A percentile compares a stretch with the other conserved stretches of the same genome.
These are phyloP conservation scores for Pythium periplocum DNA, from an alignment of 352 stramenopile genomes.

Conservation along the genomic window DNA sequence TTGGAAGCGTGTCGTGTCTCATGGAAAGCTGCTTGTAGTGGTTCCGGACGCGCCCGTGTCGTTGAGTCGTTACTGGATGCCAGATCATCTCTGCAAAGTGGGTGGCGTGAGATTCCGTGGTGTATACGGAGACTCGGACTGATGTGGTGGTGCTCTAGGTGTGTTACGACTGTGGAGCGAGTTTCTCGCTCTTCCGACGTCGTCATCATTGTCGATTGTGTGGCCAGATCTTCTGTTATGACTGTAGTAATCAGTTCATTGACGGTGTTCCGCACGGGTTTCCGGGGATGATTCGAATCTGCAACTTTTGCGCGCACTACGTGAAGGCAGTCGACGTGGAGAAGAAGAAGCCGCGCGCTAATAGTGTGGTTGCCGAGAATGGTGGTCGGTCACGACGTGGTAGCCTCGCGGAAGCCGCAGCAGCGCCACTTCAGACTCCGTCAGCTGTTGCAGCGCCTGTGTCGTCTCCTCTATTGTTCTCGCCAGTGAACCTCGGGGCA, in stretches of 20 bases:
- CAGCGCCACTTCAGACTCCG: not conserved
- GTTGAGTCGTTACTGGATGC: conserved; percentile 75
- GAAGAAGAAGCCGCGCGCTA: conserved; percentile 22
- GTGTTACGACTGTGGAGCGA: conserved; percentile 75
- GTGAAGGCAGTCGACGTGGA: conserved; percentile 25
- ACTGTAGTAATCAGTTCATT: conserved; percentile 78
- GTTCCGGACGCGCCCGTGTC: conserved; percentile 3
- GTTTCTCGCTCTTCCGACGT: conserved; percentile 79
- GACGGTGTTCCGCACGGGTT: conserved; percentile 55
- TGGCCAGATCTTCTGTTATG: conserved; percentile 82
- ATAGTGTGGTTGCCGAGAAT: not conserved
- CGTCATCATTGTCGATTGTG: conserved; percentile 86
- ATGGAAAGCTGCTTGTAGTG: too few species aligned
- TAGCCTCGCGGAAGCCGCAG: not conserved
- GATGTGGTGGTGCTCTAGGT: conserved; percentile 25
- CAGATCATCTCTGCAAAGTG: conserved; percentile 80
- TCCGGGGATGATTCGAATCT: conserved; percentile 56
- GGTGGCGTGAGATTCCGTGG: not conserved
- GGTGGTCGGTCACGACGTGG: not conserved
- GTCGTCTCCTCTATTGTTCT: conserved; percentile 18
- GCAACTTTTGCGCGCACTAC: conserved; percentile 66
- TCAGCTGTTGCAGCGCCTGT: not conserved
- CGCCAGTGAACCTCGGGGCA: not conserved
- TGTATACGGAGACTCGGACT: too few species aligned
- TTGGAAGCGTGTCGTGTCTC: too few species aligned